Percentiles rank a stretch among this genome's conserved stretches.
phyloP scores from a whole-genome alignment of 2,329 filamentous ascomycete species.

The Tolypocladium tropicale region DNA sequence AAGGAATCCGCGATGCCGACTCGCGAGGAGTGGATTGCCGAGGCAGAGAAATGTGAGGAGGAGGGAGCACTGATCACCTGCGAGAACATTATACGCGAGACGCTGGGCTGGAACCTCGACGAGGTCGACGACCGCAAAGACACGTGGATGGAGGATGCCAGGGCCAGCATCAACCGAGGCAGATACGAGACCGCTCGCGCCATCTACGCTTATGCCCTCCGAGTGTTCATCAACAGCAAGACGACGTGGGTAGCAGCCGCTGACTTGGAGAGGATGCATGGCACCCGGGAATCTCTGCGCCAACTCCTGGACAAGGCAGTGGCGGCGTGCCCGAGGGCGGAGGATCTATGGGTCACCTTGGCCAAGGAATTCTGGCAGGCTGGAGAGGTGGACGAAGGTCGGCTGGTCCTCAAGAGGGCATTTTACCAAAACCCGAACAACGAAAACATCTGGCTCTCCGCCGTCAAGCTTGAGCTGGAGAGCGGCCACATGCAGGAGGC shows the following conservation, averaged over 20 bases:
- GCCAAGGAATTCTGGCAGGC: conserved; percentile 91
- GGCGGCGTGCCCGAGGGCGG: conserved; percentile 82
- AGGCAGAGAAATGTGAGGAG: conserved; percentile 90
- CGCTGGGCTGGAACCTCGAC: conserved; percentile 83
- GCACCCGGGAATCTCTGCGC: conserved; percentile 72
- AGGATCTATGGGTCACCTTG: conserved; percentile 91
- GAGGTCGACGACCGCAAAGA: conserved; percentile 96
- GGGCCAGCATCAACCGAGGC: conserved; percentile 67
- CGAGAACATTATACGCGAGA: conserved; percentile 82
- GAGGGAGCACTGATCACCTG: conserved; percentile 84
- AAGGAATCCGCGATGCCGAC: conserved; percentile 95
- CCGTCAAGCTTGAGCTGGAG: conserved; percentile 92
- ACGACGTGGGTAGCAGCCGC: conserved; percentile 85
- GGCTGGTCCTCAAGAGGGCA: conserved; percentile 74
- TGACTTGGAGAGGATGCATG: conserved; percentile 84
- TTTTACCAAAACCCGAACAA: conserved; percentile 96
- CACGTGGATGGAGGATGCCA: conserved; percentile 91
- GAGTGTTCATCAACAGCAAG: conserved; percentile 80
- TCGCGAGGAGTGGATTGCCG: conserved; percentile 90
- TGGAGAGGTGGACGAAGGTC: conserved; percentile 77
- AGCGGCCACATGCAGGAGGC: conserved; percentile 75
- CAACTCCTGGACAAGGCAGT: conserved; percentile 85
- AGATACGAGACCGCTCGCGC: conserved; percentile 85
- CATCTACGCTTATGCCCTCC: conserved; percentile 84
- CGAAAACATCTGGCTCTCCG: conserved; percentile 95